Conservation (phyloP, 192 early-diverging fungal genomes). For the Endogone sp. region DNA sequence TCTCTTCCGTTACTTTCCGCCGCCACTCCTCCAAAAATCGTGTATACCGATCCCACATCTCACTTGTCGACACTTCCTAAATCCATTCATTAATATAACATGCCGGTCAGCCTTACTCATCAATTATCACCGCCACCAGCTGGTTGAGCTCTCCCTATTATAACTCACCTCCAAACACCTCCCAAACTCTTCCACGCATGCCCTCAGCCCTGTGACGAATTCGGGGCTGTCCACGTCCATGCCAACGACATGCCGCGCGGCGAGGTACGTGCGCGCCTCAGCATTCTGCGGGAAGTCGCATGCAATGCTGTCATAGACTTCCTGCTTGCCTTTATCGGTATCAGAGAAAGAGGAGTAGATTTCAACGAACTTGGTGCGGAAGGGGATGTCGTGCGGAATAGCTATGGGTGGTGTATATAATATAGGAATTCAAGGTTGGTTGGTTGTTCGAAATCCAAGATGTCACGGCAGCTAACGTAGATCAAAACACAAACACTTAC, state of each 20-base stretch:
- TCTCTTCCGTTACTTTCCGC: conserved; percentile 39
- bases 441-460: no score
- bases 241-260: conserved; percentile 50
- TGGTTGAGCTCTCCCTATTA: not conserved
- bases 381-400: conserved; percentile 66
- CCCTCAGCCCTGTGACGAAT: conserved; percentile 20
- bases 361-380: conserved; percentile 70
- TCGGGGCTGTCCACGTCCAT: conserved; percentile 29
- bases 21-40: conserved; percentile 54
- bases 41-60: conserved; percentile 62
- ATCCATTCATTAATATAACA: conserved; percentile 26
- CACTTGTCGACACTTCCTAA: conserved; percentile 31
- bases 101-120: no score
- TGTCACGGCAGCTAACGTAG: no score
- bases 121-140: no score
- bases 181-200: conserved; percentile 52
- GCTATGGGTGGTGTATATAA: conserved; percentile 21
- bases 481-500: conserved; percentile 33
- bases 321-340: conserved; percentile 34
- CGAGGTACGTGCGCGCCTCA: conserved; percentile 48
- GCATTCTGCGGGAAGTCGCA: conserved; percentile 56
- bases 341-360: conserved; percentile 57
- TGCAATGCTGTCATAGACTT: conserved; percentile 45
- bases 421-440: not conserved
- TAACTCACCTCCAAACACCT: conserved; percentile 4